Evolutionary conservation across 208 protist species (phyloP).

Genomic region (Endotrypanum monterogeii): DNA sequence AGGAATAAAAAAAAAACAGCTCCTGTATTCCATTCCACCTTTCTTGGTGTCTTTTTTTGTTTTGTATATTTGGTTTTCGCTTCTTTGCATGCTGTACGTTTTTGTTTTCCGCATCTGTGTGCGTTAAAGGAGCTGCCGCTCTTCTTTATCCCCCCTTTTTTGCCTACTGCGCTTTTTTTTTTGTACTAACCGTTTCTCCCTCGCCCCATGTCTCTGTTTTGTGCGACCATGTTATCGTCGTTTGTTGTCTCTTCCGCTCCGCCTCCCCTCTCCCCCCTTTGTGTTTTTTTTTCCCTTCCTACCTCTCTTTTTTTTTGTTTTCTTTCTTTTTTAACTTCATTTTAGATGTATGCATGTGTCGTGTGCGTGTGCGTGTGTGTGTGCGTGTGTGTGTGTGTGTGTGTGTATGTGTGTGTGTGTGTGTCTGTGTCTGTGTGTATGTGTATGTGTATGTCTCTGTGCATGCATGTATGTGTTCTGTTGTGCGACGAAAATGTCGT

Average conservation of each 20-base stretch:
- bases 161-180: not conserved
- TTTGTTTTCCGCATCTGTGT: not conserved
- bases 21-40: not conserved
- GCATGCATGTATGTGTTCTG: too few species aligned
- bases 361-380: too few species aligned
- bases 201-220: conserved; percentile 4
- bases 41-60: not conserved
- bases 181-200: not conserved
- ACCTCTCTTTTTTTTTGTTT: too few species aligned
- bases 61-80: not conserved
- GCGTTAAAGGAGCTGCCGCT: not conserved
- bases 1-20: not conserved
- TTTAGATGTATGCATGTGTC: too few species aligned
- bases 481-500: too few species aligned
- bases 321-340: too few species aligned
- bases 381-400: too few species aligned
- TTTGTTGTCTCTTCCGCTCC: not conserved
- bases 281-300: not conserved
- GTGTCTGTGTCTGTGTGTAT: not conserved
- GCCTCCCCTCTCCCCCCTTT: not conserved
- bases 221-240: conserved; percentile 13
- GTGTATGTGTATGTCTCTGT: too few species aligned
- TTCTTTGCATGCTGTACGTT: not conserved
- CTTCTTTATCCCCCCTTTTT: not conserved
- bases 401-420: conserved; percentile 16